Base-by-base conservation (phyloP, 768 basidiomycete species). In the Rhodotorula kratochvilovae region DNA sequence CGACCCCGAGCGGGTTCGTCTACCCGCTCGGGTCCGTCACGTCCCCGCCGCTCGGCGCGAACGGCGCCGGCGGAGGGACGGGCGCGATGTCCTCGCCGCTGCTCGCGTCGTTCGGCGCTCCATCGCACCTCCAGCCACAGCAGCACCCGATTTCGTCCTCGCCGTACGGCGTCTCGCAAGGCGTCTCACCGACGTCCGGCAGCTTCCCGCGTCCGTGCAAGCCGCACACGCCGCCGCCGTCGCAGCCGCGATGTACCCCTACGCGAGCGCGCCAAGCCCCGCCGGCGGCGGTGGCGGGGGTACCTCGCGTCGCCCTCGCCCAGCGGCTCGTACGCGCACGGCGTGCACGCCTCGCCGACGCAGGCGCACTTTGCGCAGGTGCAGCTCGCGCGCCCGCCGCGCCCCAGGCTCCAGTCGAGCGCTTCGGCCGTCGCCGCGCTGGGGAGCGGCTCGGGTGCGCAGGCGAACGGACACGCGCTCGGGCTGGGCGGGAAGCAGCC, bases 361-460 rank as follows among this genome's bases (percentile, higher is more conserved):
- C 51, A 67, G n/a, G 29, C 53, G 19, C 59, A 63, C 39, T 39
- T 58, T 42, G 13, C 39, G 39, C 42, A 55, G 35, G 19, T 15
- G 15, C 36, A 50, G 36, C 48, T 23, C 16, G 36, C 55, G 43
- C 10, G 29, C 21, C n/a, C 33, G 21, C 25, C 31, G 33, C 55
- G 70, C 10, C 70, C 70, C 29, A 39, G 70, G 13, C 58, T 71
- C 10, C 36, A 25, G 15, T 59, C 56, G 42, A 67, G 66, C 62
- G 70, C 67, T 10, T 67, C 66, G 25, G 29, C 56, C 31, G 48
- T 67, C 31, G 70, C 70, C 0, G 50, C 66, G 17, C 57, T 71
- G 31, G 60, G 65, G 36, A 16, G 31, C 8, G 27, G 46, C 17
- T 46, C 55, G 64, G 7, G 27, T 29, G 12, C 5, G 27, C 13